phyloP scores from a whole-genome alignment of 345 rosid genomes.

The rapeseed (Brassica napus) region Da-Ae NC_063436.1:22434501-22435000 shows the following conservation, averaged over 20 bases:
- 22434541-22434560: constrained; percentile 21
- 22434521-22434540: constrained; percentile 28
- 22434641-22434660: neutral
- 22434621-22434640: neutral
- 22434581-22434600: constrained; percentile 7
- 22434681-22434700: neutral
- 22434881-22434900: neutral
- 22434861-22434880: neutral
- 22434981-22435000: neutral
- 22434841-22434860: neutral
- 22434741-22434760: neutral
- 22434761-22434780: neutral
- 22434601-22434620: neutral
- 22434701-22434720: neutral
- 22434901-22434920: neutral
- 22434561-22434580: constrained; percentile 21
- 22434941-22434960: neutral
- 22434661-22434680: constrained; percentile 11
- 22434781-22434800: neutral
- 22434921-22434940: neutral
- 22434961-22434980: neutral
- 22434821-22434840: neutral
- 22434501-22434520: constrained; percentile 31
- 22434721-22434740: neutral
- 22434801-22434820: neutral